These are phyloP conservation scores for Orychophragmus violaceus DNA, from an alignment of 345 rosid species.

Conservation along the genomic window DNA sequence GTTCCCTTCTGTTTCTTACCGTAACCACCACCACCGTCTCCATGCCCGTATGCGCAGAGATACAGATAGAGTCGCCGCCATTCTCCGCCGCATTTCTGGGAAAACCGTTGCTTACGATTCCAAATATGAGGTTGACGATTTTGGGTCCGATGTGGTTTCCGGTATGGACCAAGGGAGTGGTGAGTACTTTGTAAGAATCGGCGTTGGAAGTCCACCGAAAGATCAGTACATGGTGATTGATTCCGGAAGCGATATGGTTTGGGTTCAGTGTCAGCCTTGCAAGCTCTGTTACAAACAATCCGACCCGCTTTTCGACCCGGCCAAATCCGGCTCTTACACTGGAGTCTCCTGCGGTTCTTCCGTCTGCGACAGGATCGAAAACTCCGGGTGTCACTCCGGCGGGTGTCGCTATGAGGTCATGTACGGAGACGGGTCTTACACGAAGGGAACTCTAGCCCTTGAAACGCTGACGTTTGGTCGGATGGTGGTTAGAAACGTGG, in stretches of 20 bases:
- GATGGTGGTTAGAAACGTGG: constrained; percentile 56
- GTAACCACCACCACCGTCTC: constrained; percentile 43
- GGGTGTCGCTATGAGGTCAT: constrained; percentile 81
- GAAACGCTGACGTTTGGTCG: constrained; percentile 76
- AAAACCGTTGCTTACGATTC: not conserved
- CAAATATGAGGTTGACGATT: constrained; percentile 36
- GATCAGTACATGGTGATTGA: constrained; percentile 88
- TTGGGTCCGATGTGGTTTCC: constrained; percentile 86
- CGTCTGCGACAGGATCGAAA: constrained; percentile 70
- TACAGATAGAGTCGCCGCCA: constrained; percentile 42
- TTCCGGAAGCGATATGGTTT: constrained; percentile 93
- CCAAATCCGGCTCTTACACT: constrained; percentile 58
- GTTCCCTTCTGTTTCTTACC: constrained; percentile 22
- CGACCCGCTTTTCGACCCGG: constrained; percentile 92
- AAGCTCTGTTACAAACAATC: constrained; percentile 77
- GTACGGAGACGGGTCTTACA: constrained; percentile 94
- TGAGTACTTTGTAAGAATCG: constrained; percentile 82
- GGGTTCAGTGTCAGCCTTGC: constrained; percentile 98
- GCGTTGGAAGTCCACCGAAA: constrained; percentile 84
- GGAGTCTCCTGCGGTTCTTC: constrained; percentile 77
- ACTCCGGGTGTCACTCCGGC: constrained; percentile 67
- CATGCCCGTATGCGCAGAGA: constrained; percentile 71
- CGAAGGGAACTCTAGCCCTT: constrained; percentile 78
- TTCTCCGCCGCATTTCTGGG: constrained; percentile 46
- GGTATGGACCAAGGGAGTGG: constrained; percentile 98